phyloP scores from a whole-genome alignment of 2,329 filamentous ascomycete species.

The Nemania sp. region DNA sequence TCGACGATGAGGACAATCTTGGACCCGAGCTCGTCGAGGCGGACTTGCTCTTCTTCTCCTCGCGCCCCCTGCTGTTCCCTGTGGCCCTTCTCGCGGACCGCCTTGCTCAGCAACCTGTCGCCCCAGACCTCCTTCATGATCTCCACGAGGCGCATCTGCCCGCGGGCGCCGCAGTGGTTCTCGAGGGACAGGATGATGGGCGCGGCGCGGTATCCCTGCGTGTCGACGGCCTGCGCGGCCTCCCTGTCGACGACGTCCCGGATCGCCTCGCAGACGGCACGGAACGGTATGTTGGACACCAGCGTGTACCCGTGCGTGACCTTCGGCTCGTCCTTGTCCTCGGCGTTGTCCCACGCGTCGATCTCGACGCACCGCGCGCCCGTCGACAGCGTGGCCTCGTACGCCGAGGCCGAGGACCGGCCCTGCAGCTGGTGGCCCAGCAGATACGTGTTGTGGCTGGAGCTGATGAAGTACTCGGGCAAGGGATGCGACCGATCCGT shows the following conservation, averaged over 20 bases:
- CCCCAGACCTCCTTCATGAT: slow-evolving; percentile 70
- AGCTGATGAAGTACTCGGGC: slow-evolving; percentile 73
- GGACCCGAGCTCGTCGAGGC: slow-evolving; percentile 61
- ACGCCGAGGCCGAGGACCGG: slow-evolving; percentile 63
- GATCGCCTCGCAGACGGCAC: slow-evolving; percentile 67
- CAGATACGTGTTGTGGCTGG: slow-evolving; percentile 75
- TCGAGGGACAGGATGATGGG: slow-evolving; percentile 69
- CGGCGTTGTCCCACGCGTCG: slow-evolving; percentile 70
- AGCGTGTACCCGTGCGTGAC: slow-evolving; percentile 73
- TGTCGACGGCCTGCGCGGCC: slow-evolving; percentile 47
- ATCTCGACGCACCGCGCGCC: slow-evolving; percentile 75
- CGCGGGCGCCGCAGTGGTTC: slow-evolving; percentile 65
- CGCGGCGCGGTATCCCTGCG: slow-evolving; percentile 49
- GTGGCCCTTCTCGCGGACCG: slow-evolving; percentile 60
- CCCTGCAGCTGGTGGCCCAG: slow-evolving; percentile 72
- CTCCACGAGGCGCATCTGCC: slow-evolving; percentile 63
- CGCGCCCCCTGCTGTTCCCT: slow-evolving; percentile 58
- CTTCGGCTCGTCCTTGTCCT: slow-evolving; percentile 66
- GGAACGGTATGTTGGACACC: slow-evolving; percentile 68
- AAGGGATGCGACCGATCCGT: slow-evolving; percentile 64
- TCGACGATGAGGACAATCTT: slow-evolving; percentile 72
- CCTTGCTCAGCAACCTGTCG: slow-evolving; percentile 61
- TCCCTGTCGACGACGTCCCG: slow-evolving; percentile 65
- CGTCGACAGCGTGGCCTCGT: slow-evolving; percentile 63
- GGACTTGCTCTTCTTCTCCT: slow-evolving; percentile 54